phyloP scores from a whole-genome alignment of 1,284 basidiomycete genomes.

The Cryptococcus sp. region DNA sequence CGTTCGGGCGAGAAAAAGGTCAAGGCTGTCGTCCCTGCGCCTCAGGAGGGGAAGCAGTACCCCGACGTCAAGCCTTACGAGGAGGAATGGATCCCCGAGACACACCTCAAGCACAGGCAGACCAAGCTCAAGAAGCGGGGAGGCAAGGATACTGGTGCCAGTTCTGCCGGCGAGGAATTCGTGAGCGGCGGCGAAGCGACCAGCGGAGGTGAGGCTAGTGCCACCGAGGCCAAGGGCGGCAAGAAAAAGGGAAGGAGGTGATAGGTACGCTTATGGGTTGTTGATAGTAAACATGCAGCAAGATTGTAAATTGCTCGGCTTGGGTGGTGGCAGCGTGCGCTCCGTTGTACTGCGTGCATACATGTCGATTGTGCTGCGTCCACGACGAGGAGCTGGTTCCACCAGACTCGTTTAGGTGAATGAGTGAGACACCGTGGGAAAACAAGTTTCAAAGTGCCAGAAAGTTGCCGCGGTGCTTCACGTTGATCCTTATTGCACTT shows the following conservation, averaged over 20 bases:
- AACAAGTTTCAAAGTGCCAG: too few species aligned
- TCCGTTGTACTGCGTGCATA: too few species aligned
- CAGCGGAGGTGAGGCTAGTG: slow-evolving; percentile 46
- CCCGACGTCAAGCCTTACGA: slow-evolving; percentile 74
- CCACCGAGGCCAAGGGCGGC: slow-evolving; percentile 37
- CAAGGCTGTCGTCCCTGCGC: slow-evolving; percentile 59
- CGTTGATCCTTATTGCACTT: too few species aligned
- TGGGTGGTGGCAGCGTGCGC: too few species aligned
- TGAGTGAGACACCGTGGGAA: too few species aligned
- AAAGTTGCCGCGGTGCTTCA: too few species aligned
- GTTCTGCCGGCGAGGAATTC: slow-evolving; percentile 38
- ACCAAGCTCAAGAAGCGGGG: slow-evolving; percentile 58
- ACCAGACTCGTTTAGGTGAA: too few species aligned
- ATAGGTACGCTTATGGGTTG: slow-evolving; percentile 1
- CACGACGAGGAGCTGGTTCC: too few species aligned
- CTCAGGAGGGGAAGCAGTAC: slow-evolving; percentile 61
- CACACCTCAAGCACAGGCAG: slow-evolving; percentile 66
- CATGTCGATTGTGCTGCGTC: too few species aligned
- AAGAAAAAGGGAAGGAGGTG: slow-evolving; percentile 39
- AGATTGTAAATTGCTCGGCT: too few species aligned
- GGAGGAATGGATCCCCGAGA: slow-evolving; percentile 89
- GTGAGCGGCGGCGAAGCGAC: slow-evolving; percentile 41
- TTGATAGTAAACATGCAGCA: too few species aligned
- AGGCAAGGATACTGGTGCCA: slow-evolving; percentile 47
- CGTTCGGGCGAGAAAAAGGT: slow-evolving; percentile 28